A percentile compares a stretch with the other conserved stretches of the same genome.
phyloP scores from a whole-genome alignment of 805 yeast species.

The Candida montana region DNA sequence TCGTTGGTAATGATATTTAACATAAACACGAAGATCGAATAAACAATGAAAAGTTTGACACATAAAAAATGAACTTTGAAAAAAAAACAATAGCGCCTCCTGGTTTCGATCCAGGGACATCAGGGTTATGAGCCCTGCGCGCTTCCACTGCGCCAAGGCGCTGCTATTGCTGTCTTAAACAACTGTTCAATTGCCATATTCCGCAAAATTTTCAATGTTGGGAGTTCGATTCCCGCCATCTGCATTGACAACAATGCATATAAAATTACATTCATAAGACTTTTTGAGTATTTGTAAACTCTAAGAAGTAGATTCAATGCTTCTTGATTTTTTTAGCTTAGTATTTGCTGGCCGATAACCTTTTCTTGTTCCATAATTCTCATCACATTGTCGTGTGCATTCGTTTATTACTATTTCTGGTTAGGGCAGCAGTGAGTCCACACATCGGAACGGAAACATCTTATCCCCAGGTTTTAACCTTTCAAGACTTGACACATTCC shows the following conservation, averaged over 20 bases:
- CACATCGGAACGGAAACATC: slow-evolving; percentile 5
- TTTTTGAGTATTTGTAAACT: too few species aligned
- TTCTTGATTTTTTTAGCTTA: too few species aligned
- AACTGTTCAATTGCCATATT: background rate
- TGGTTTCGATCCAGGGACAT: slow-evolving; percentile 96
- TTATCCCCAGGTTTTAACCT: too few species aligned
- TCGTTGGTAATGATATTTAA: too few species aligned
- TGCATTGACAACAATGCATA: background rate
- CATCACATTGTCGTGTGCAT: too few species aligned
- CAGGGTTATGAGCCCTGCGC: slow-evolving; percentile 99
- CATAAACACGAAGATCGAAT: too few species aligned
- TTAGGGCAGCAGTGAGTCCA: too few species aligned
- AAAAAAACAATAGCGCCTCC: slow-evolving; percentile 69
- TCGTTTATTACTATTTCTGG: too few species aligned
- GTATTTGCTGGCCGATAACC: too few species aligned
- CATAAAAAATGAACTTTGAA: background rate
- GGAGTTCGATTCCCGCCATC: background rate
- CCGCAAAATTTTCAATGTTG: background rate
- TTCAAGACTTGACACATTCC: slow-evolving; percentile 1
- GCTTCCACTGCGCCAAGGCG: slow-evolving; percentile 99
- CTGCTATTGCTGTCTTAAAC: slow-evolving; percentile 29
- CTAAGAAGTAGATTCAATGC: too few species aligned
- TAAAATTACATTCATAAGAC: too few species aligned
- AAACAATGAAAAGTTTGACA: background rate
- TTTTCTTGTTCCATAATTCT: too few species aligned